Conservation (phyloP, 495 filamentous ascomycete species). For the Penicillium desertorum region DNA sequence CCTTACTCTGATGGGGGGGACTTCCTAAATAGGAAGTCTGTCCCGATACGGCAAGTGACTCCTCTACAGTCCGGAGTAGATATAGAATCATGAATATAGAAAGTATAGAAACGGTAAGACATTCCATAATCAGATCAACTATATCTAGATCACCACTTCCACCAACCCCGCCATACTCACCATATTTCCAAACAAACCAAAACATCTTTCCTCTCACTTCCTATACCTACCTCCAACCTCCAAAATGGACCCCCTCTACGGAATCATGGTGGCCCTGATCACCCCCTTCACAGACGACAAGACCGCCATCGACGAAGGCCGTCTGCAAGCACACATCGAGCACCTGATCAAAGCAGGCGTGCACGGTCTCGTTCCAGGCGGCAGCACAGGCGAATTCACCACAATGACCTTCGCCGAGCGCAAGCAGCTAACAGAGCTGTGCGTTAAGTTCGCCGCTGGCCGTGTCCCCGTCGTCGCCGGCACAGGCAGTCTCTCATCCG, state of each 20-base stretch:
- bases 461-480: constrained; percentile 39
- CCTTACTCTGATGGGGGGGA: neutral
- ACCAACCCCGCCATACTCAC: neutral
- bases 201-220: neutral
- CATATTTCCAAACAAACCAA: neutral
- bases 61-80: neutral
- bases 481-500: constrained; percentile 30
- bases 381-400: constrained; percentile 45
- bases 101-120: constrained; percentile 6
- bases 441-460: constrained; percentile 35
- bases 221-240: neutral
- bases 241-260: constrained; percentile 28
- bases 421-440: constrained; percentile 42
- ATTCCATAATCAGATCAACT: constrained; percentile 8
- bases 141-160: constrained; percentile 15
- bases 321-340: constrained; percentile 40
- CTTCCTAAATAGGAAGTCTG: neutral
- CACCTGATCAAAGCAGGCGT: constrained; percentile 34
- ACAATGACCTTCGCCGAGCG: constrained; percentile 32
- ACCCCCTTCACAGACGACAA: constrained; percentile 40
- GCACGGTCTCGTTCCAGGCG: constrained; percentile 42
- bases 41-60: constrained; percentile 8
- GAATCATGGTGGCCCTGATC: constrained; percentile 41
- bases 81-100: neutral
- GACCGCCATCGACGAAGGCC: constrained; percentile 30